These are phyloP conservation scores for Leccinum glutinopallens DNA, from an alignment of 1,284 basidiomycete genomes.

Conservation along the genomic window DNA sequence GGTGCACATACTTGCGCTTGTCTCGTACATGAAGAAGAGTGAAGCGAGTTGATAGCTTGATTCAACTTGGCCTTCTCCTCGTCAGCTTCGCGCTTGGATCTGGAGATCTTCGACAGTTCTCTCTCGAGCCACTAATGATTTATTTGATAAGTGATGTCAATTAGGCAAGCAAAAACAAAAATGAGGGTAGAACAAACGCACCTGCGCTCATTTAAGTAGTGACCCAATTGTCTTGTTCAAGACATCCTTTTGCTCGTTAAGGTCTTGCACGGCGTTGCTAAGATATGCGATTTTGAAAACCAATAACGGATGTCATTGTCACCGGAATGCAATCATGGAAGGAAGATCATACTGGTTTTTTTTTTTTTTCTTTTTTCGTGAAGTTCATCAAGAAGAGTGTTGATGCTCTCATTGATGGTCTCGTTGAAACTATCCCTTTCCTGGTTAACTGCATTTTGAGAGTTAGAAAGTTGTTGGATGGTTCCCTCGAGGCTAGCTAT, in stretches of 20 bases:
- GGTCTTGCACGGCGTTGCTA: neutral
- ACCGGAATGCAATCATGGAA: neutral
- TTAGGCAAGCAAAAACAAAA: neutral
- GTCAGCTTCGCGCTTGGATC: neutral
- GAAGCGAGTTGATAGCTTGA: neutral
- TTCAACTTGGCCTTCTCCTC: neutral
- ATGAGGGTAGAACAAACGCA: neutral
- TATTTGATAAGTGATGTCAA: neutral
- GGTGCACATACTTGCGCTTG: slow-evolving; percentile 7
- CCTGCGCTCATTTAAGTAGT: neutral
- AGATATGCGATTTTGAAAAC: neutral
- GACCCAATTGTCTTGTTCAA: slow-evolving; percentile 1
- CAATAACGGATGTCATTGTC: neutral
- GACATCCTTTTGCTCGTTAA: neutral
- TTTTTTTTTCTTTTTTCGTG: neutral
- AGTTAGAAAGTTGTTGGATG: slow-evolving; percentile 2
- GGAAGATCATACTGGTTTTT: neutral
- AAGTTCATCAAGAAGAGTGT: neutral
- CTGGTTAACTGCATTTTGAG: neutral
- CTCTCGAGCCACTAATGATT: neutral
- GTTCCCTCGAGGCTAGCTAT: slow-evolving; percentile 1
- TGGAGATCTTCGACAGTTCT: neutral
- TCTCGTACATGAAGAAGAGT: neutral
- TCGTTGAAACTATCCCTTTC: neutral
- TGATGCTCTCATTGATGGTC: neutral